Evolutionary conservation across 768 basidiomycete species (phyloP).

Genomic region (Chalciporus chontae): DNA sequence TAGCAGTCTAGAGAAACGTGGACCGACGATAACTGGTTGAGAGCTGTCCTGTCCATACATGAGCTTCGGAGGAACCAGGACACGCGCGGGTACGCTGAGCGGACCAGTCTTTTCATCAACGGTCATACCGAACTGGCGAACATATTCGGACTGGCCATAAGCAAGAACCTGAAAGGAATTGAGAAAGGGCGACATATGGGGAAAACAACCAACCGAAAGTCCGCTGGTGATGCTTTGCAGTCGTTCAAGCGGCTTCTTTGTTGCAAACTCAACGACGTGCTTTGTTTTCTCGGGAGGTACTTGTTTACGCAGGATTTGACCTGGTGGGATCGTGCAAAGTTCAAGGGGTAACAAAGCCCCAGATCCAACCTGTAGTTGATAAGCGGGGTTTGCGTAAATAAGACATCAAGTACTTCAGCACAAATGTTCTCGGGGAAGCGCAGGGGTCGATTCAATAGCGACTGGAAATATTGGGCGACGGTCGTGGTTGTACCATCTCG

Average conservation of each 20-base stretch:
- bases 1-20: not conserved
- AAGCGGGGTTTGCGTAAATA: conserved; percentile 14
- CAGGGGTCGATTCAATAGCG: conserved; percentile 49
- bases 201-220: conserved; percentile 41
- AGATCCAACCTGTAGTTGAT: conserved; percentile 46
- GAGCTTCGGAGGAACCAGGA: conserved; percentile 61
- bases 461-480: conserved; percentile 61
- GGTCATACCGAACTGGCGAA: conserved; percentile 68
- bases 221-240: conserved; percentile 53
- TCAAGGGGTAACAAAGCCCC: conserved; percentile 69
- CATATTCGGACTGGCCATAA: conserved; percentile 73
- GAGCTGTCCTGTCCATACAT: conserved; percentile 59
- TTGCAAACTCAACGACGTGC: conserved; percentile 62
- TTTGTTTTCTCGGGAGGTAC: conserved; percentile 65
- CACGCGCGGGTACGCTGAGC: conserved; percentile 55
- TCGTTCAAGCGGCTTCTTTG: conserved; percentile 56
- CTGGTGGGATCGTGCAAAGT: conserved; percentile 54
- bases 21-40: conserved; percentile 54
- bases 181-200: not conserved
- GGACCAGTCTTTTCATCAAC: conserved; percentile 51
- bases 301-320: conserved; percentile 72
- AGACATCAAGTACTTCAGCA: conserved; percentile 49
- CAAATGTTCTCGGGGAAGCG: conserved; percentile 63
- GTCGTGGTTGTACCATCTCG: conserved; percentile 53
- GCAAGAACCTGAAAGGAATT: conserved; percentile 44